Base-by-base conservation (phyloP, 2,329 filamentous ascomycete species). In the Hortaea werneckii region DNA sequence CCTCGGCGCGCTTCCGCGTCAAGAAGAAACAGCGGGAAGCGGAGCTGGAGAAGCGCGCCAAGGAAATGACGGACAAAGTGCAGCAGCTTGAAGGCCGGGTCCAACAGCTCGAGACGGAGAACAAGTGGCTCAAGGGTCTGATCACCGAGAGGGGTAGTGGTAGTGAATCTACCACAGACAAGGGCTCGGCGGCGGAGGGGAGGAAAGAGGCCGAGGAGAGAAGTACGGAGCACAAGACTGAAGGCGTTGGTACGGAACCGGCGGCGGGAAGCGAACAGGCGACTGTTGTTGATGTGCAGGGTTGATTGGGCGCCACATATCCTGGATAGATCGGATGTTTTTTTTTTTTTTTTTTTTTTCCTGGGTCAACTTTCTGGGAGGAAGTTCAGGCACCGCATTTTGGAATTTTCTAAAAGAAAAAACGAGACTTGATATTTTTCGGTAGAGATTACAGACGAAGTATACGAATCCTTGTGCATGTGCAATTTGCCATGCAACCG, bases 1-100 rank as follows among this genome's bases (percentile, higher is more conserved):
- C 72, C n/a, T 70, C 66, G 46, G 72, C 72, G 11, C 69, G 72
- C 38, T 75, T 75, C 67, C 69, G 72, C 40, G 67, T 75, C 50
- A 75, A 75, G 66, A 75, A 75, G 70, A 75, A 75, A 69, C 70
- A 74, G 58, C 69, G 72, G 40, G 72, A 75, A 58, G 69, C 72
- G 53, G 69, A 67, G 6, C 66, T 75, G 38, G 72, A 75, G 65
- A 70, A 72, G 63, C 66, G 66, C 13, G 65, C 70, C 41, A 72
- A 72, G 59, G 72, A 74, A 43, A 74, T 74, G 68, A 63, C 63
- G 30, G 72, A 74, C 48, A 68, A 70, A 53, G 68, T 73, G 44
- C 59, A 55, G 37, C 51, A 61, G 10, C 62, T 73, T 44, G 71
- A 74, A 57, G 60, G 64, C 40, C 66, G 69, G 40, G 68, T 74